Evolutionary conservation across 2,329 filamentous ascomycete genomes (phyloP).

Genomic region (Colletotrichum shisoi): DNA sequence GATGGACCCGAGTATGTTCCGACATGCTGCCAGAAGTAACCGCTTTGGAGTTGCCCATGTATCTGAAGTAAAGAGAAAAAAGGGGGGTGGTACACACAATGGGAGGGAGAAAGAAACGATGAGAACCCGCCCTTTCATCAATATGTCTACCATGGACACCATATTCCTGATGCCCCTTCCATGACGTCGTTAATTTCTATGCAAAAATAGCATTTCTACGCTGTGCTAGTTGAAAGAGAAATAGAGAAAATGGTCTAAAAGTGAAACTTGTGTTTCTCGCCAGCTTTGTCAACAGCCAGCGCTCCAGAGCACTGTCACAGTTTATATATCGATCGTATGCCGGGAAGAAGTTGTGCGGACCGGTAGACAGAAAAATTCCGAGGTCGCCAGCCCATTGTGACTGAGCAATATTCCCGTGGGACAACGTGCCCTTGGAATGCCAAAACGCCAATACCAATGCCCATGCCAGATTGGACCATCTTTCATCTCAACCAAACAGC

Average conservation of each 20-base stretch:
- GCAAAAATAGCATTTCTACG: slow-evolving; percentile 23
- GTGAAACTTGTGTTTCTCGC: background rate
- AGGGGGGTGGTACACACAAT: background rate
- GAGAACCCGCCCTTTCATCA: background rate
- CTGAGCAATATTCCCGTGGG: background rate
- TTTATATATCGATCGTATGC: slow-evolving; percentile 1
- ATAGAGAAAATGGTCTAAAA: slow-evolving; percentile 6
- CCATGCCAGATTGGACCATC: background rate
- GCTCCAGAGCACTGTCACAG: slow-evolving; percentile 1
- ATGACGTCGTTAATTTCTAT: slow-evolving; percentile 33
- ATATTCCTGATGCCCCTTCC: slow-evolving; percentile 24
- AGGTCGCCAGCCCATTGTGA: background rate
- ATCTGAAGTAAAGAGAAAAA: background rate
- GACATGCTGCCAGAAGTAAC: background rate
- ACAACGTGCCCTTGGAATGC: background rate
- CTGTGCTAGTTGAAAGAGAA: slow-evolving; percentile 27
- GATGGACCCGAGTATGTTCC: background rate
- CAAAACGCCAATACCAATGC: slow-evolving; percentile 5
- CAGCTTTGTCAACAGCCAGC: background rate
- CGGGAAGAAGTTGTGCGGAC: background rate
- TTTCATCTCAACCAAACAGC: background rate
- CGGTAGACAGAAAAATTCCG: background rate
- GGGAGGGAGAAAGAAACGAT: background rate
- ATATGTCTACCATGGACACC: slow-evolving; percentile 19
- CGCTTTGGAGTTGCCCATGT: background rate